phyloP scores from a whole-genome alignment of 192 early-diverging fungal genomes.

The Coemansia sp. region DNA sequence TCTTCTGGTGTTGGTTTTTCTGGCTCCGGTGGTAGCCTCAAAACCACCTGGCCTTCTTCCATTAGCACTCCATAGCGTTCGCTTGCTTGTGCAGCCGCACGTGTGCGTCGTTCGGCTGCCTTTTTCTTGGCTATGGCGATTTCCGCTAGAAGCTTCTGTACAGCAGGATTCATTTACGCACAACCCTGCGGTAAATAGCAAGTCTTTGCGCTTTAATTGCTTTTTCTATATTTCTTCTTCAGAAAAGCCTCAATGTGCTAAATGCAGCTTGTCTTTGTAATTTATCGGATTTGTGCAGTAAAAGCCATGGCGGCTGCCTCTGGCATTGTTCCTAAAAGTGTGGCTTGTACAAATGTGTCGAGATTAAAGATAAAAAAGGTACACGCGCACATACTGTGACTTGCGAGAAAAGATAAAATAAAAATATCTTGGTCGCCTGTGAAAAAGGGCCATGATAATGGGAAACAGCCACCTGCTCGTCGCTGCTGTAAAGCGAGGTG shows the following conservation, averaged over 20 bases:
- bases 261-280: not conserved
- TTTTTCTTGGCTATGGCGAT: conserved; percentile 31
- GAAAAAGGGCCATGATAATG: no score
- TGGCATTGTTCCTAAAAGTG: no score
- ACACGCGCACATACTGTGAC: not conserved
- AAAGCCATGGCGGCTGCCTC: no score
- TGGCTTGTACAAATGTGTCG: no score
- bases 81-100: not conserved
- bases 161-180: conserved; percentile 20
- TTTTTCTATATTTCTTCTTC: no score
- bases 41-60: conserved; percentile 4
- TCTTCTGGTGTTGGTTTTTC: conserved; percentile 20
- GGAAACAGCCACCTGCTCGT: no score
- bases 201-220: no score
- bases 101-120: not conserved
- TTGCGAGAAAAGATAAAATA: not conserved
- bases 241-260: no score
- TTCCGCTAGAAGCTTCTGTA: conserved; percentile 21
- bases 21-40: conserved; percentile 31
- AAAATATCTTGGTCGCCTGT: no score
- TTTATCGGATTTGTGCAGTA: not conserved
- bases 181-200: no score
- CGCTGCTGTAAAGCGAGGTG: not conserved
- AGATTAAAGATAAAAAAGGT: not conserved
- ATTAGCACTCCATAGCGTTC: conserved; percentile 14